Evolutionary conservation across 2,329 filamentous ascomycete species (phyloP), one percentile per base, ranked within the genome.

Genomic region (Fusarium tanahbumbuense): DNA sequence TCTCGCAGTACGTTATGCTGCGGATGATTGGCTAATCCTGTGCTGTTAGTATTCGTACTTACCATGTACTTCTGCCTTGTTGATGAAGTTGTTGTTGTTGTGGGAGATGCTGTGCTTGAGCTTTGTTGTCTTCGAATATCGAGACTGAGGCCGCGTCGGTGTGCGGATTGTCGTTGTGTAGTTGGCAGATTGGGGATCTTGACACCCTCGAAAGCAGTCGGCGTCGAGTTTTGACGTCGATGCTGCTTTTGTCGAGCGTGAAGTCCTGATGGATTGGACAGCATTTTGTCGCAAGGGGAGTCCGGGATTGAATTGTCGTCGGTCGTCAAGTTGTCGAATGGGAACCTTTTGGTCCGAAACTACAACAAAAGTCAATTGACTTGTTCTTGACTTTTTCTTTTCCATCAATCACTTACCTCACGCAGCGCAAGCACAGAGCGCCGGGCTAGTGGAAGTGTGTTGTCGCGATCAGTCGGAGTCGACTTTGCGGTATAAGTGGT

Each of bases 181-280:
- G 81, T 86, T 40, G 68, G 88, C 83, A 92, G 85, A 82, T 85
- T 87, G 63, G 82, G 83, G 82, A 90, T 88, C 87, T 90, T 92
- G 79, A 89, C 87, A 76, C 89, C 88, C 80, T 95, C 92, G 83
- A 93, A 92, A 80, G 87, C 88, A 81, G 87, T 88, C 71, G 93
- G 92, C 78, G 92, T 95, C 77, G 94, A 97, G 78, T 93, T 91
- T 85, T 97, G 93, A 83, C 94, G 92, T 81, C 93, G 88, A 84
- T 97, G 93, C 58, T 80, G 79, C 75, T 76, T 76, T 75, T 81
- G 80, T 46, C 78, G 75, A 82, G 87, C 87, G 80, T 93, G 90
- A 85, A 93, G 89, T 85, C 86, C 89, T 83, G 88, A 85, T 80
- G 88, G 85, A 85, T 91, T 90, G 83, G 92, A 92, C 90, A 94